These are phyloP conservation scores for Castanospermum australe DNA, from an alignment of 306 rosid genomes.

Conservation along the genomic window DNA sequence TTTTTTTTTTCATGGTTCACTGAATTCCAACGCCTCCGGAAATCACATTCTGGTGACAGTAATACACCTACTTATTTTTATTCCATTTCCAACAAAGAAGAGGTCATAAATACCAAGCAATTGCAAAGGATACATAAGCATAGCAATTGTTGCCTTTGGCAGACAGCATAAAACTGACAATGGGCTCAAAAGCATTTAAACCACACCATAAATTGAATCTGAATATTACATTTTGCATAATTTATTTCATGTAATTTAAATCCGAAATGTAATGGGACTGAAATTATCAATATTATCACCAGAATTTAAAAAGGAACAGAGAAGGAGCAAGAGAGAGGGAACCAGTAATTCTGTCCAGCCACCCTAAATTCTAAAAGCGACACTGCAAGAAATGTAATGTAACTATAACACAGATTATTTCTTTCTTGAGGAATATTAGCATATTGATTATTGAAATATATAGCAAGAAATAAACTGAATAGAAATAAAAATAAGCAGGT, in stretches of 20 bases:
- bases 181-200: not conserved
- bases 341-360: not conserved
- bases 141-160: not conserved
- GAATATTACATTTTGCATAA: not conserved
- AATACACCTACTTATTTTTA: too few relatives aligned
- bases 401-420: not conserved
- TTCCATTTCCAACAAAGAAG: not conserved
- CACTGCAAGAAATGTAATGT: not conserved
- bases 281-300: not conserved
- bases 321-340: not conserved
- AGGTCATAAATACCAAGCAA: not conserved
- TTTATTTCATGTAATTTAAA: not conserved
- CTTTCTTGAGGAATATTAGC: not conserved
- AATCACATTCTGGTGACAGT: too few relatives aligned
- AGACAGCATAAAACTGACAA: not conserved
- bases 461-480: too few relatives aligned
- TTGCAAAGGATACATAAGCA: not conserved
- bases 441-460: too few relatives aligned
- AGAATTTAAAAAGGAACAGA: not conserved
- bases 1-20: too few relatives aligned
- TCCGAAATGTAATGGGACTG: not conserved
- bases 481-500: too few relatives aligned
- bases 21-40: too few relatives aligned
- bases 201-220: not conserved
- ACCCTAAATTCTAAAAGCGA: not conserved